Evolutionary conservation across 129 eudicot species (phyloP), one percentile per base, ranked within the genome.

Genomic region (Artemisia tridentata): DNA sequence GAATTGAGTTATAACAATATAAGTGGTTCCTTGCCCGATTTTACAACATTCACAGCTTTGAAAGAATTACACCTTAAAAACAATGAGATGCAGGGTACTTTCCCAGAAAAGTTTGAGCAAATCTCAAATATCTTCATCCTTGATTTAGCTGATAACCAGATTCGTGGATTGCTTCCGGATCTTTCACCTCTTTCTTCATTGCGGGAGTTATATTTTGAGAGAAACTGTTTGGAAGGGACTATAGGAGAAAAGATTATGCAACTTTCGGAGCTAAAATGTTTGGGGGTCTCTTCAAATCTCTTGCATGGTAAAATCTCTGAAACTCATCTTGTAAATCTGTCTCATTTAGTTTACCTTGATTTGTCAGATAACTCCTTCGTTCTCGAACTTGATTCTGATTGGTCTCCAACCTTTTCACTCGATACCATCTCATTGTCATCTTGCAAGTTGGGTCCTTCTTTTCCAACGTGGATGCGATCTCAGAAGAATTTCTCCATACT

Each of bases 321-420:
- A 27, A 49, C 58, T 52, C 88, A 86, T 41, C 29, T 86, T 14
- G 65, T 63, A 8, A 68, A 68, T 25, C 82, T 86, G 15, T 83
- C 88, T 38, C 61, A 23, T 7, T 69, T 86, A 61, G 10, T 11
- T n/a, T 18, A 50, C 0, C 67, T 86, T 20, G 66, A 63, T 72
- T 59, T 80, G 57, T 67, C 80, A 5, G 49, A 9, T 13, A 86
- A 80, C 68, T 68, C 68, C n/a, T n/a, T 74, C 1, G 16, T 60
- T 59, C 14, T 82, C 3, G 74, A 80, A 60, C 25, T 72, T 6
- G 65, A 70, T 65, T 14, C 34, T 20, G 58, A 63, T 47, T 78
- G 84, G 84, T 34, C 65, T 63, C 86, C 84, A 69, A 80, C 84
- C 59, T 85, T 85, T 64, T 81, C 79, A n/a, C 77, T 81, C 1